phyloP scores from a whole-genome alignment of 352 stramenopile species.

The Phytophthora podocarpi region DNA sequence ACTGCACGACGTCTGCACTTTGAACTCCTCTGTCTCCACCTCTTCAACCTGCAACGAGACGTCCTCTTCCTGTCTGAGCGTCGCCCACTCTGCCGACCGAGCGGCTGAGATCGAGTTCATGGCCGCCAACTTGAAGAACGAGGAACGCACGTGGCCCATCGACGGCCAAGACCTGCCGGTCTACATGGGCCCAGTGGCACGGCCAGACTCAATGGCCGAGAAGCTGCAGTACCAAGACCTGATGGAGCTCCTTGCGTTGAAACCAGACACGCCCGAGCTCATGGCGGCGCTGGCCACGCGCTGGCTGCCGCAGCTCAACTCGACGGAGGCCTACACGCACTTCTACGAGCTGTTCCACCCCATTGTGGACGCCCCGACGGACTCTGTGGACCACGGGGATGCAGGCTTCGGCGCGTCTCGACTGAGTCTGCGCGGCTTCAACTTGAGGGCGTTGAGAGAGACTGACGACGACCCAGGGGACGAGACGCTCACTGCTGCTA shows the following conservation, averaged over 20 bases:
- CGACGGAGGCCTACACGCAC: conserved; percentile 19
- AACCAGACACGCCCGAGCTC: conserved; percentile 25
- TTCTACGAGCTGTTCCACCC: conserved; percentile 40
- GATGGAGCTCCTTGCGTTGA: conserved; percentile 16
- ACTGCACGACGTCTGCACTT: conserved; percentile 2
- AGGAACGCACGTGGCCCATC: conserved; percentile 33
- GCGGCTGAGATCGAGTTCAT: conserved; percentile 24
- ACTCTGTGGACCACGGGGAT: conserved; percentile 44
- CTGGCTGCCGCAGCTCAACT: conserved; percentile 25
- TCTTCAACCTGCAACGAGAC: conserved; percentile 1
- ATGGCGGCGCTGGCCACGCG: conserved; percentile 25
- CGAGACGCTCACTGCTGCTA: conserved; percentile 29
- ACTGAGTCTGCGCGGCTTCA: conserved; percentile 53
- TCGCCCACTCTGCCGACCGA: conserved; percentile 19
- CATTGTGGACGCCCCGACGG: conserved; percentile 20
- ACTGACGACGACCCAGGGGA: conserved; percentile 19
- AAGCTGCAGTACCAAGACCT: conserved; percentile 31
- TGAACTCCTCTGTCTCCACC: background rate
- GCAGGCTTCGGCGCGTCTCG: conserved; percentile 46
- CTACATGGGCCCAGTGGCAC: conserved; percentile 38
- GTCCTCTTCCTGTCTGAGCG: conserved; percentile 12
- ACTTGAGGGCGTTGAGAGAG: conserved; percentile 28
- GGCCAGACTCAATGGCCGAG: conserved; percentile 34
- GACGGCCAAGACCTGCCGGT: conserved; percentile 25
- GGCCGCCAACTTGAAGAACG: conserved; percentile 32